Percentiles rank a stretch among this genome's conserved stretches.
phyloP scores from a whole-genome alignment of 1,284 basidiomycete species.

The Mycocalia duriaeana region DNA sequence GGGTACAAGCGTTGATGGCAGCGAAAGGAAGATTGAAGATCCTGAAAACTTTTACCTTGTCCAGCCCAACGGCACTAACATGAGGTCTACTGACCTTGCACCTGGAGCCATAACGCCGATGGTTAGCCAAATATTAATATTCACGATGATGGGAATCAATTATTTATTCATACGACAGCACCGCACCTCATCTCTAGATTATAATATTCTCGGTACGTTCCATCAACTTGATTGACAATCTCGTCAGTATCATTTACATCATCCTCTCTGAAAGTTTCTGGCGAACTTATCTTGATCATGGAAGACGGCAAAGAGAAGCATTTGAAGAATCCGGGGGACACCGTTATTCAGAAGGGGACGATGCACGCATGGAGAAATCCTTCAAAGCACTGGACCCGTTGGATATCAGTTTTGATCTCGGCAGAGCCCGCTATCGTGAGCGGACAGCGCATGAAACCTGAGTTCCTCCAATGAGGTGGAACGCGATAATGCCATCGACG shows the following conservation, averaged over 20 bases:
- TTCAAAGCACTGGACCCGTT: conserved; percentile 45
- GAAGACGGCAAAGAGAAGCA: conserved; percentile 55
- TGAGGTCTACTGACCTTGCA: conserved; percentile 53
- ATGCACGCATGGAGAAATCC: conserved; percentile 63
- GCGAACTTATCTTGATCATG: conserved; percentile 48
- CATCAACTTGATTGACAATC: too few species aligned
- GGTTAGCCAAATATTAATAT: conserved; percentile 31
- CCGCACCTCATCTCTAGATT: conserved; percentile 52
- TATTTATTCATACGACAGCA: conserved; percentile 28
- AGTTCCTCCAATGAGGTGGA: conserved; percentile 15
- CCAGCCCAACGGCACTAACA: conserved; percentile 40
- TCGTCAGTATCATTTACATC: background rate
- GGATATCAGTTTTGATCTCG: conserved; percentile 48
- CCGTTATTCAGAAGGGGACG: conserved; percentile 53
- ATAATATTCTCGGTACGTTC: conserved; percentile 53
- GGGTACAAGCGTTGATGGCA: conserved; percentile 58
- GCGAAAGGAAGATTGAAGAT: conserved; percentile 33
- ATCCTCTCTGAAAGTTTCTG: conserved; percentile 30
- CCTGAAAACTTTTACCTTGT: conserved; percentile 39
- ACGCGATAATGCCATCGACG: too few species aligned
- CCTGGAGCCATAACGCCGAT: conserved; percentile 46
- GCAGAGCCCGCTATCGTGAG: conserved; percentile 48
- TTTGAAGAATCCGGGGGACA: conserved; percentile 51
- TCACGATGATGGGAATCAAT: too few species aligned
- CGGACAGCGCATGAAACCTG: conserved; percentile 35